Percentiles rank a stretch among this genome's conserved stretches.
These are phyloP conservation scores for Cercospora sp. DNA, from an alignment of 2,329 filamentous ascomycete species.

Conservation along the genomic window DNA sequence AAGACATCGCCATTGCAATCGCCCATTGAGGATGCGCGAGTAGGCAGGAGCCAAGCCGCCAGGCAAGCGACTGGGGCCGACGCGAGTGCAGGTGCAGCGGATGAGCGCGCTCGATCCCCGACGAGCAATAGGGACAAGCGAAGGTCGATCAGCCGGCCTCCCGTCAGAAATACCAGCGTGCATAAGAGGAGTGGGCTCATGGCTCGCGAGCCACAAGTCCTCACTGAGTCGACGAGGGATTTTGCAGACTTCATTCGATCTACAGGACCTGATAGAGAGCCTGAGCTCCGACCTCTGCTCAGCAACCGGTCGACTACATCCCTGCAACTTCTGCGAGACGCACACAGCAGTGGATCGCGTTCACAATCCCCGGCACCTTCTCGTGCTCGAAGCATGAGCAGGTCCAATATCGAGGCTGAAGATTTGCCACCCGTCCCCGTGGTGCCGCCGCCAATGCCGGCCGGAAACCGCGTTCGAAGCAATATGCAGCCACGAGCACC, in stretches of 20 bases:
- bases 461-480: conserved; percentile 24
- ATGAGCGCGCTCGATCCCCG: conserved; percentile 10
- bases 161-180: conserved; percentile 36
- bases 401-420: conserved; percentile 17
- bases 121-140: conserved; percentile 29
- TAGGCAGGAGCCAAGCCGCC: conserved; percentile 26
- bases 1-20: conserved; percentile 14
- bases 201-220: conserved; percentile 72
- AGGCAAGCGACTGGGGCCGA: conserved; percentile 28
- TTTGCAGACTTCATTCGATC: conserved; percentile 89
- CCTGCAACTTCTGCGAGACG: conserved; percentile 23
- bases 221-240: conserved; percentile 72
- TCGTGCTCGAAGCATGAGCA: conserved; percentile 24
- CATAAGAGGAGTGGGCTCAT: conserved; percentile 39
- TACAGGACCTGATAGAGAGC: conserved; percentile 63
- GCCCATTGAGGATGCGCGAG: conserved; percentile 21
- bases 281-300: conserved; percentile 25
- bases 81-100: conserved; percentile 20
- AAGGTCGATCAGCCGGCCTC: conserved; percentile 37
- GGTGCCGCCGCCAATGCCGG: conserved; percentile 30
- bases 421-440: conserved; percentile 32
- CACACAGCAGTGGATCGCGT: conserved; percentile 22
- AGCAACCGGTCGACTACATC: conserved; percentile 33
- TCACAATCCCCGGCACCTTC: conserved; percentile 32
- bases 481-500: conserved; percentile 44